A percentile compares a stretch with the other conserved stretches of the same genome.
Evolutionary conservation across 140 eudicot species (phyloP).

Genomic region (Ambrosia hybrid): DNA sequence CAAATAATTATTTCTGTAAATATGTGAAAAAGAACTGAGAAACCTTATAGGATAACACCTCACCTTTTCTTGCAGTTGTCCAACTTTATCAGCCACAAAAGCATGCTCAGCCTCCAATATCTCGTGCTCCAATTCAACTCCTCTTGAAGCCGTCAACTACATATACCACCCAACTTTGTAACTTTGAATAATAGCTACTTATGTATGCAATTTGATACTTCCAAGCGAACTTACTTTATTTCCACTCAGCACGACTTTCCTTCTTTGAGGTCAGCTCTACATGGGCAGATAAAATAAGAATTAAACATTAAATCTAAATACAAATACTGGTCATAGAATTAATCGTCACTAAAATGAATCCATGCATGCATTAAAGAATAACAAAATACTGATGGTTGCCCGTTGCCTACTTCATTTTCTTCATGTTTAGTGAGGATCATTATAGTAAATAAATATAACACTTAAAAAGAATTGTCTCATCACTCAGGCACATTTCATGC

Average conservation of each 20-base stretch:
- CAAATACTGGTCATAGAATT: not conserved
- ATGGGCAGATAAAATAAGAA: constrained; percentile 10
- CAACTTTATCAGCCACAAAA: constrained; percentile 67
- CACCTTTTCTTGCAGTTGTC: constrained; percentile 69
- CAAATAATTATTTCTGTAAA: too few species aligned
- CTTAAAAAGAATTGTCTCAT: not conserved
- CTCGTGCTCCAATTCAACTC: constrained; percentile 69
- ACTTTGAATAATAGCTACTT: not conserved
- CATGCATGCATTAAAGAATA: not conserved
- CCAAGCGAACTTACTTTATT: constrained; percentile 47
- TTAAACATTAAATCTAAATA: not conserved
- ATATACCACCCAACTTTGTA: constrained; percentile 19
- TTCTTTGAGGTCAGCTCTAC: constrained; percentile 65
- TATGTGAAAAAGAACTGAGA: too few species aligned
- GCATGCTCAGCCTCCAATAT: constrained; percentile 71
- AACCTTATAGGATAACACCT: not conserved
- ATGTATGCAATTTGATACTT: not conserved
- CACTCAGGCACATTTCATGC: not conserved
- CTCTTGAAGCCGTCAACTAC: constrained; percentile 61
- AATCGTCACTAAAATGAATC: not conserved
- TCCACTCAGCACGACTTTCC: constrained; percentile 35
- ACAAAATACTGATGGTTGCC: not conserved
- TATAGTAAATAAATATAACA: not conserved
- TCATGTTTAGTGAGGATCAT: not conserved
- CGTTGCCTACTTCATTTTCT: not conserved